phyloP scores from a whole-genome alignment of 768 basidiomycete genomes.

The Boletus insuetus region DNA sequence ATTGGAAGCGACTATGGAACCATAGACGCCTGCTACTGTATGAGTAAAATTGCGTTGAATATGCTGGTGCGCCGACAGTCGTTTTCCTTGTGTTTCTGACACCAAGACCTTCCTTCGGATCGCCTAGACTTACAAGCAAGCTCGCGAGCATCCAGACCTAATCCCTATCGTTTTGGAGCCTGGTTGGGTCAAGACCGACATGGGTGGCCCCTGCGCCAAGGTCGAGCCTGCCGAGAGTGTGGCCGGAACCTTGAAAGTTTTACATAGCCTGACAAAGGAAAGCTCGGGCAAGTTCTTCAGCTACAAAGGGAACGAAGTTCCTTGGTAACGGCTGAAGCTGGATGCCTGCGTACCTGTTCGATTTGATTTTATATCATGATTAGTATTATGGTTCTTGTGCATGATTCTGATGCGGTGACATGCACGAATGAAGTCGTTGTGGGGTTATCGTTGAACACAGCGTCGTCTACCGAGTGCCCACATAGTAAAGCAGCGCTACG shows the following conservation, averaged over 20 bases:
- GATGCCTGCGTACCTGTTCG: too few species aligned
- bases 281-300: conserved; percentile 8
- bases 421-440: too few species aligned
- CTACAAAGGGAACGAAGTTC: conserved; percentile 8
- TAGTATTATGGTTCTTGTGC: too few species aligned
- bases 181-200: conserved; percentile 56
- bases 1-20: conserved; percentile 14
- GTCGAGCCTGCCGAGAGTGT: conserved; percentile 33
- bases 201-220: conserved; percentile 34
- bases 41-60: conserved; percentile 10
- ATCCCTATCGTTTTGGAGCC: too few species aligned
- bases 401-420: too few species aligned
- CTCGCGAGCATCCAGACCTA: conserved; percentile 8
- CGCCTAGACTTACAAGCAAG: conserved; percentile 15
- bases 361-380: too few species aligned
- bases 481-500: too few species aligned
- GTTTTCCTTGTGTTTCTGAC: too few species aligned
- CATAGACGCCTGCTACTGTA: conserved; percentile 3
- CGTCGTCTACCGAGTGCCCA: too few species aligned
- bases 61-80: conserved; percentile 9
- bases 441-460: too few species aligned
- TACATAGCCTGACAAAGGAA: not conserved
- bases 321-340: conserved; percentile 3
- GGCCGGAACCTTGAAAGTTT: conserved; percentile 14
- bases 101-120: not conserved